Percentiles rank a stretch among this genome's conserved stretches.
Conservation (phyloP, 202 grass and related monocot genomes). For the Digitaria exilis region DNA sequence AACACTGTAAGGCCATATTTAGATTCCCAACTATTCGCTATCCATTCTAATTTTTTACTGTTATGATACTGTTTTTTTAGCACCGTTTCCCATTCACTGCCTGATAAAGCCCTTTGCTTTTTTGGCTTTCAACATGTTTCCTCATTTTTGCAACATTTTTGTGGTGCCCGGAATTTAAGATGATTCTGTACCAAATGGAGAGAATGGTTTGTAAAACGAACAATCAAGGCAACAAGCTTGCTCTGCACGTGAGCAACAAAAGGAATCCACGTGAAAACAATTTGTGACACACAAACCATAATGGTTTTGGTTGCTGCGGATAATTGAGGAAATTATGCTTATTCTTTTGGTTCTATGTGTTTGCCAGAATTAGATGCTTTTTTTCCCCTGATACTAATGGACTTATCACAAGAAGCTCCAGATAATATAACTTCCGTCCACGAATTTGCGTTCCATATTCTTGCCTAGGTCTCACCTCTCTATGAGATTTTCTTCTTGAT, state of each 20-base stretch:
- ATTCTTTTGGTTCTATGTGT: too few species aligned
- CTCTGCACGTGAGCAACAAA: neutral
- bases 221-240: neutral
- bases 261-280: neutral
- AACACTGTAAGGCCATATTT: too few species aligned
- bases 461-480: neutral
- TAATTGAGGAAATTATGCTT: neutral
- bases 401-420: neutral
- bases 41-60: too few species aligned
- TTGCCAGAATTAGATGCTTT: neutral
- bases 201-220: neutral
- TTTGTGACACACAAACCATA: neutral
- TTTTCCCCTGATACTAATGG: too few species aligned
- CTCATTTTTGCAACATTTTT: neutral
- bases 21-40: too few species aligned
- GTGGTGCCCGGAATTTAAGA: neutral
- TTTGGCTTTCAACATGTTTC: neutral
- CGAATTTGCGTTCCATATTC: neutral
- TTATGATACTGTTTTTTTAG: neutral
- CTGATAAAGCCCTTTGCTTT: neutral
- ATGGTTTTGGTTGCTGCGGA: neutral
- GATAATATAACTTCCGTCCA: neutral
- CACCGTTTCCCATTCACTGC: neutral
- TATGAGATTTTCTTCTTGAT: too few species aligned
- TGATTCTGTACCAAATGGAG: too few species aligned